Percentiles rank a stretch among this genome's conserved stretches.
Evolutionary conservation across 2,329 filamentous ascomycete genomes (phyloP).

Genomic region (Daldinia sp.): DNA sequence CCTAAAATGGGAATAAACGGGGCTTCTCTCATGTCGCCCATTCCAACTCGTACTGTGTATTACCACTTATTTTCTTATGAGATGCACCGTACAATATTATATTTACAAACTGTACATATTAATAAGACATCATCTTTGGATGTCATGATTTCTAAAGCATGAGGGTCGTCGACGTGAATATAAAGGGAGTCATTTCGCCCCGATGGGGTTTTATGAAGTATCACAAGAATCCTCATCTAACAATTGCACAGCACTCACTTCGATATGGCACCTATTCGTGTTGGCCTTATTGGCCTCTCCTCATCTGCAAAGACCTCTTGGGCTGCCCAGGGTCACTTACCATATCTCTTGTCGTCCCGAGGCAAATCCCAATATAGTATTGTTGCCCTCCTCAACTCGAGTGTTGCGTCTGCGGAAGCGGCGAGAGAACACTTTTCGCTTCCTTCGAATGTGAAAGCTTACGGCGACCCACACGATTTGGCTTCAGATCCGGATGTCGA

Average conservation of each 20-base stretch:
- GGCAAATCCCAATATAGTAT: slow-evolving; percentile 61
- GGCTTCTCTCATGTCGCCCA: neutral
- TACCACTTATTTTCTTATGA: neutral
- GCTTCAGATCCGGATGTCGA: slow-evolving; percentile 64
- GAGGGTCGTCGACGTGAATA: neutral
- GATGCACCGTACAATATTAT: neutral
- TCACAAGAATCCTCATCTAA: neutral
- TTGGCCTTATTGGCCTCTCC: slow-evolving; percentile 70
- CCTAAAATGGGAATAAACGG: slow-evolving; percentile 34
- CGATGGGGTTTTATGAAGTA: neutral
- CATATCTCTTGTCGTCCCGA: slow-evolving; percentile 65
- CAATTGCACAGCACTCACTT: neutral
- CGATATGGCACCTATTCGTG: slow-evolving; percentile 63
- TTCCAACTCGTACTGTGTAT: neutral
- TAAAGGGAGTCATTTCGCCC: neutral
- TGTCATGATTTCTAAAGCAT: slow-evolving; percentile 25
- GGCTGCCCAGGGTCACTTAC: slow-evolving; percentile 68
- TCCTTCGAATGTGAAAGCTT: slow-evolving; percentile 57
- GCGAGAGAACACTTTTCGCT: slow-evolving; percentile 61
- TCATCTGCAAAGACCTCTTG: slow-evolving; percentile 64
- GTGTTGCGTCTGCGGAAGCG: slow-evolving; percentile 56
- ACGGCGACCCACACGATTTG: slow-evolving; percentile 63
- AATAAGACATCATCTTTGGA: slow-evolving; percentile 17
- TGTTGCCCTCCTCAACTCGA: slow-evolving; percentile 66
- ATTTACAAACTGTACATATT: slow-evolving; percentile 4